phyloP scores from a whole-genome alignment of 345 rosid species.

The Punica granatum region DNA sequence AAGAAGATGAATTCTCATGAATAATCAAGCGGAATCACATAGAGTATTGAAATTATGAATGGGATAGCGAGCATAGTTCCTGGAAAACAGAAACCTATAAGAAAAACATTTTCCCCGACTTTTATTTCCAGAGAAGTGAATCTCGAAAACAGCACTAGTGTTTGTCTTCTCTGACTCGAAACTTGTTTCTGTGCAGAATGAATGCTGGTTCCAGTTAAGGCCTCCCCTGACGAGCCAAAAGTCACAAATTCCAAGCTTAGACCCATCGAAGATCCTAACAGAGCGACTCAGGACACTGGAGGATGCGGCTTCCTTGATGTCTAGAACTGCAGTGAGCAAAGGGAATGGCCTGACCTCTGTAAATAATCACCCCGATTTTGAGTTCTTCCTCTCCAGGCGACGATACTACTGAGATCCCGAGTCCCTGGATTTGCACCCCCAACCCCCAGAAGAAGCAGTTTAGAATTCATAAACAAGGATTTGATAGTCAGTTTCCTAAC shows the following conservation, averaged over 20 bases:
- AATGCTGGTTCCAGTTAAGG: conserved; percentile 48
- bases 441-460: background rate
- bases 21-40: too few relatives aligned
- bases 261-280: conserved; percentile 27
- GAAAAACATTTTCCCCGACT: too few relatives aligned
- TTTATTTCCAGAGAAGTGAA: too few relatives aligned
- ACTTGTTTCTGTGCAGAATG: conserved; percentile 26
- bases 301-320: conserved; percentile 41
- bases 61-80: too few relatives aligned
- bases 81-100: too few relatives aligned
- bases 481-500: background rate
- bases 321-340: conserved; percentile 40
- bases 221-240: conserved; percentile 14
- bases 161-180: background rate
- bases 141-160: too few relatives aligned
- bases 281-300: conserved; percentile 41
- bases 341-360: conserved; percentile 19
- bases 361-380: conserved; percentile 47
- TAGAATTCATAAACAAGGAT: background rate
- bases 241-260: conserved; percentile 13
- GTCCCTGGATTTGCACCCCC: background rate
- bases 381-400: conserved; percentile 41
- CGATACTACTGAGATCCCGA: conserved; percentile 5
- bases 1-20: background rate
- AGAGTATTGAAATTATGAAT: too few relatives aligned